Evolutionary conservation across 2,329 filamentous ascomycete genomes (phyloP), one percentile per base, ranked within the genome.

Genomic region (Chrysoporthe deuterocubensis): DNA sequence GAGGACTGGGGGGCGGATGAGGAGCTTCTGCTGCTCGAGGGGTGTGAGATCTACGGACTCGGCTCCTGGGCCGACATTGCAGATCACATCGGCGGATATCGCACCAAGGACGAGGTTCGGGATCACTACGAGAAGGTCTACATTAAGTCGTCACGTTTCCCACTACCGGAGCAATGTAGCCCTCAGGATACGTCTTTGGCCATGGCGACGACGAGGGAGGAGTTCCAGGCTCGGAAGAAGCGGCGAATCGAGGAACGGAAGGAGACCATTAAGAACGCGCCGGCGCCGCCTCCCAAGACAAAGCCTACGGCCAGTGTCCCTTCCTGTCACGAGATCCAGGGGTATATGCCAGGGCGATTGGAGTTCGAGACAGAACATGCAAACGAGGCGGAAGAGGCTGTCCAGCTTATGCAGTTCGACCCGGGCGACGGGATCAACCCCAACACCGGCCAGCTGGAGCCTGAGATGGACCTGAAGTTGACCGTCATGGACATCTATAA

Each of bases 401-500:
- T 99, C 2, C 96, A 99, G 78, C 90, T 97, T 71, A 98, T 99
- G 94, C 92, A 96, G 71, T 99, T 99, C 75, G 95, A 98, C 67
- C 95, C 96, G 0, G 96, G 96, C 37, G 95, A 97, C 79, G 96
- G 96, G 67, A 85, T 97, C 72, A 97, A 97, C 75, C 90, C 92
- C 0, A 82, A 85, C 2, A 97, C 94, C 0, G 92, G 92, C 70
- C 91, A 96, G 75, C 84, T 96, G 67, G 96, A 99, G 74, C 94
- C 96, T 0, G 96, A 99, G 78, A 97, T 97, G 86, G 94, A 97
- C 71, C 86, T 99, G 58, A 99, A 99, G 84, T 89, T 98, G 81
- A 97, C 94, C 0, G 94, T 99, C 26, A 97, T 99, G 89, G 94
- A 97, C 72, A 97, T 99, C 62, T 99, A 99, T 83, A 99, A 99